A percentile compares a stretch with the other conserved stretches of the same genome.
Conservation (phyloP, 2,329 filamentous ascomycete genomes). For the Dactylellina parvicollis region DNA sequence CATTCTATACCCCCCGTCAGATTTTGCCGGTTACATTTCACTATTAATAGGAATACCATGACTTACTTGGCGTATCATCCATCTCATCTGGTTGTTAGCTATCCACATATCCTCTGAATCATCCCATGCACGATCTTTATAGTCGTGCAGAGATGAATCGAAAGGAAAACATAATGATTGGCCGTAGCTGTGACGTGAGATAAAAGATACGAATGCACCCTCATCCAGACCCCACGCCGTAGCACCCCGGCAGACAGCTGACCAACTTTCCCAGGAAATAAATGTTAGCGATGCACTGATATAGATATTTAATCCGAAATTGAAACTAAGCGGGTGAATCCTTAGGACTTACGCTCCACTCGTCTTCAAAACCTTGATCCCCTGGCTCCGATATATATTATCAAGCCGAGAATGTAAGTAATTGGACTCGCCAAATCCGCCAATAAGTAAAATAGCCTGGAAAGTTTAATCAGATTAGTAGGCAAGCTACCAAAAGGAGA, state of each 20-base stretch:
- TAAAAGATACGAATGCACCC: slow-evolving; percentile 1
- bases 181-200: slow-evolving; percentile 17
- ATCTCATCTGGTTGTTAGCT: slow-evolving; percentile 18
- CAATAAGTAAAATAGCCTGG: slow-evolving; percentile 24
- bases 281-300: neutral
- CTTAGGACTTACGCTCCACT: slow-evolving; percentile 1
- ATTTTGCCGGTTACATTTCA: neutral
- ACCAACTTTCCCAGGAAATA: neutral
- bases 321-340: neutral
- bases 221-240: slow-evolving; percentile 19
- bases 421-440: slow-evolving; percentile 4
- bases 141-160: slow-evolving; percentile 2
- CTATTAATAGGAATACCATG: neutral
- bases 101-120: slow-evolving; percentile 8
- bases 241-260: slow-evolving; percentile 26
- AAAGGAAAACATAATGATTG: neutral
- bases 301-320: neutral
- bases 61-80: slow-evolving; percentile 9
- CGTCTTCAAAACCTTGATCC: slow-evolving; percentile 2
- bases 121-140: slow-evolving; percentile 11
- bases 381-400: neutral
- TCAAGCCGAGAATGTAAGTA: slow-evolving; percentile 21
- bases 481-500: neutral
- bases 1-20: neutral
- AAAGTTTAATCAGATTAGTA: neutral